Conservation (phyloP, 1,284 basidiomycete species). For the Irpex sp. region DNA sequence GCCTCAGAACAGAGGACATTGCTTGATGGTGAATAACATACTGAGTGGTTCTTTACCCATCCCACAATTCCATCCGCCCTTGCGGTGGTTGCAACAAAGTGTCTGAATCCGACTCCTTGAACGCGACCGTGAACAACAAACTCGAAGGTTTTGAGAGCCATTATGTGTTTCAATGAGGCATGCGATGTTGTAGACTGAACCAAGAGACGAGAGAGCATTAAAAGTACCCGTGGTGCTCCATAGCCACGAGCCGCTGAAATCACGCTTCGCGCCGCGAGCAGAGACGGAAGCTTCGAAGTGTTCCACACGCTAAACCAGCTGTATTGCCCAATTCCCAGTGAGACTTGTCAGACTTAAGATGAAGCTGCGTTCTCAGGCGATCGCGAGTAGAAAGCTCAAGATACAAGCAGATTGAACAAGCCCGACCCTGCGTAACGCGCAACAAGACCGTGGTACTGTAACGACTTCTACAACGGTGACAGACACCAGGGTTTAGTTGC, state of each 20-base stretch:
- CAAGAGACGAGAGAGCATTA: neutral
- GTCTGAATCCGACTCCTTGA: constrained; percentile 27
- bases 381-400: too few species aligned
- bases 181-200: neutral
- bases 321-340: too few species aligned
- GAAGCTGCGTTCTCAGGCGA: too few species aligned
- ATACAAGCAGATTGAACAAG: too few species aligned
- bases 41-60: constrained; percentile 27
- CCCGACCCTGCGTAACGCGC: too few species aligned
- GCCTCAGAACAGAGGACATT: neutral
- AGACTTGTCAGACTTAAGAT: too few species aligned
- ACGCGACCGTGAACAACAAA: constrained; percentile 26
- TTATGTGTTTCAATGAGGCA: constrained; percentile 4
- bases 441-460: too few species aligned
- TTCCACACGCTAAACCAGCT: too few species aligned
- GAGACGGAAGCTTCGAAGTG: too few species aligned
- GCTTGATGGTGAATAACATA: constrained; percentile 7
- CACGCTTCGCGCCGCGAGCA: neutral
- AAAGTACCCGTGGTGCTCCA: neutral
- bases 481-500: too few species aligned
- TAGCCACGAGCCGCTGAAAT: neutral
- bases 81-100: constrained; percentile 21
- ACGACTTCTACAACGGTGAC: too few species aligned
- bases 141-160: constrained; percentile 23
- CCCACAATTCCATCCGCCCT: constrained; percentile 25